These are phyloP conservation scores for Fusarium pseudocircinatum DNA, from an alignment of 2,329 filamentous ascomycete genomes.

Conservation along the genomic window DNA sequence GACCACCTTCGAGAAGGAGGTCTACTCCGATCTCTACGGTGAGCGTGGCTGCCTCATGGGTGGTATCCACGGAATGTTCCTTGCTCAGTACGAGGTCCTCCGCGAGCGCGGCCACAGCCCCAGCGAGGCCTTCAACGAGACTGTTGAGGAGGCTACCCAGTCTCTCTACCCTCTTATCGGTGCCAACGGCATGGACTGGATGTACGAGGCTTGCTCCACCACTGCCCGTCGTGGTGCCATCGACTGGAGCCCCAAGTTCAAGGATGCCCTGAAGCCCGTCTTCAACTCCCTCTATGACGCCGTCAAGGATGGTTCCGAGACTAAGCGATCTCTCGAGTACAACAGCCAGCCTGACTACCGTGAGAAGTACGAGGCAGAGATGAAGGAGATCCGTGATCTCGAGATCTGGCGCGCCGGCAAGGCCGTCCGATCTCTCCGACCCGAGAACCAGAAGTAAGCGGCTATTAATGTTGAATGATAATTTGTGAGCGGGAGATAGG, in stretches of 20 bases:
- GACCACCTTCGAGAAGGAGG: conserved; percentile 99
- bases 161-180: conserved; percentile 97
- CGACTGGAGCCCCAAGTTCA: conserved; percentile 98
- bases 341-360: conserved; percentile 97
- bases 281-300: conserved; percentile 98
- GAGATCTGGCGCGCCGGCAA: conserved; percentile 99
- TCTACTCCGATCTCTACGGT: conserved; percentile 99
- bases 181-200: conserved; percentile 99
- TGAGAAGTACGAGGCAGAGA: conserved; percentile 96
- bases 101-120: conserved; percentile 98
- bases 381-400: conserved; percentile 96
- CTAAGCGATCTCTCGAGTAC: conserved; percentile 95
- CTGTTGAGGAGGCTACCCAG: conserved; percentile 99
- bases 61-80: conserved; percentile 99
- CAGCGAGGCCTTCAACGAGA: conserved; percentile 99
- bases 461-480: conserved; percentile 28
- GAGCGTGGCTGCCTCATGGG: conserved; percentile 99
- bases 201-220: conserved; percentile 99
- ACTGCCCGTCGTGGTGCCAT: conserved; percentile 98
- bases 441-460: conserved; percentile 83
- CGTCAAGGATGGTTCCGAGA: conserved; percentile 92
- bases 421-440: conserved; percentile 88
- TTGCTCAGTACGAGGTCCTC: conserved; percentile 99
- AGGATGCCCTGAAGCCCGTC: conserved; percentile 97
- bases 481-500: conserved; percentile 18